Evolutionary conservation across 1,139 yeast species (phyloP).

Genomic region (Saccharomycopsis hybrid): DNA sequence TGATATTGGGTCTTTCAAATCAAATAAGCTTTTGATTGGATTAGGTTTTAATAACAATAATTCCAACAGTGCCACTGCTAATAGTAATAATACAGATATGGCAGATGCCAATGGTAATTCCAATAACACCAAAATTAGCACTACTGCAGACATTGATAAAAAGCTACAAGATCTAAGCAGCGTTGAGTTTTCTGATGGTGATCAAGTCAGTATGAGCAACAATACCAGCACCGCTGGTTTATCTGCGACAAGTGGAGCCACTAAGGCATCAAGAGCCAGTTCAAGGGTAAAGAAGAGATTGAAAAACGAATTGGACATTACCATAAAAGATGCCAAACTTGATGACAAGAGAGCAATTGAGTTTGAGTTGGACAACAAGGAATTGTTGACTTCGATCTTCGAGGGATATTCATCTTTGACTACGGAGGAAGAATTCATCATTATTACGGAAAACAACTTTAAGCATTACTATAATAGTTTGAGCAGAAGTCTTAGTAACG

Average conservation of each 20-base stretch:
- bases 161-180: background rate
- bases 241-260: background rate
- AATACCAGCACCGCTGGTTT: background rate
- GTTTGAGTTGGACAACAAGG: constrained; percentile 9
- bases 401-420: constrained; percentile 29
- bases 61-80: too few species aligned
- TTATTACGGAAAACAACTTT: constrained; percentile 27
- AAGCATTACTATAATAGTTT: constrained; percentile 4
- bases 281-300: constrained; percentile 13
- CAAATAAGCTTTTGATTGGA: constrained; percentile 2
- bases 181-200: background rate
- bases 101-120: constrained; percentile 3
- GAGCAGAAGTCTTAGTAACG: background rate
- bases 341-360: background rate
- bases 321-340: constrained; percentile 10
- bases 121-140: too few species aligned
- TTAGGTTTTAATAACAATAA: too few species aligned
- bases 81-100: too few species aligned
- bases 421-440: constrained; percentile 27
- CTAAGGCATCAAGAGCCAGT: constrained; percentile 6
- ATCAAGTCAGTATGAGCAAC: background rate
- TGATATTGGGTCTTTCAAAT: constrained; percentile 3
- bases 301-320: constrained; percentile 12
- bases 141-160: constrained; percentile 3
- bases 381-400: constrained; percentile 22